Conservation (phyloP, 2,329 filamentous ascomycete genomes). For the Dactylellina drechsleri region DNA sequence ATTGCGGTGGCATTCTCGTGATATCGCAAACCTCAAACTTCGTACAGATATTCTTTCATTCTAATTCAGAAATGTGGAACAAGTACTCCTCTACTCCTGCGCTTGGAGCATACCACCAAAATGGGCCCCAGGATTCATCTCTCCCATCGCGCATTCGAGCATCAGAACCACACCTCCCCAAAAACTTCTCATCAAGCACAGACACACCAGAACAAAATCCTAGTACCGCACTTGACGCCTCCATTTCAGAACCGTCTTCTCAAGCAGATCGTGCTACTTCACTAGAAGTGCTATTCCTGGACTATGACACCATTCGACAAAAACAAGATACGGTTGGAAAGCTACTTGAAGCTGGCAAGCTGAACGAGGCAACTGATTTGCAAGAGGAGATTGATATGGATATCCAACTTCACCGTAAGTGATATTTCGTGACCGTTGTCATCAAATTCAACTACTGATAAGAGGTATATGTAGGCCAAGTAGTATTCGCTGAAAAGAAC, state of each 20-base stretch:
- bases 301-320: slow-evolving; percentile 3
- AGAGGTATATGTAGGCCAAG: slow-evolving; percentile 14
- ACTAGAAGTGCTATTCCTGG: slow-evolving; percentile 1
- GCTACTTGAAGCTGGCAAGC: slow-evolving; percentile 16
- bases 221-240: background rate
- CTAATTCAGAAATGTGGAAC: background rate
- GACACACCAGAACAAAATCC: too few species aligned
- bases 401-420: slow-evolving; percentile 28
- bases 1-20: too few species aligned
- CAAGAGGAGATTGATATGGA: slow-evolving; percentile 27
- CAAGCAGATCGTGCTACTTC: background rate
- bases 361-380: slow-evolving; percentile 17
- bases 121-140: background rate
- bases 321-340: slow-evolving; percentile 23
- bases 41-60: background rate
- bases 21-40: too few species aligned
- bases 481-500: slow-evolving; percentile 43
- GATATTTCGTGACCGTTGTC: background rate
- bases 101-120: background rate
- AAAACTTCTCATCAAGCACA: background rate
- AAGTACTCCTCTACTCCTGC: too few species aligned
- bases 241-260: background rate
- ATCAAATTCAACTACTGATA: background rate
- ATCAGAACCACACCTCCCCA: background rate
- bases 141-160: background rate